A percentile compares a stretch with the other conserved stretches of the same genome.
These are phyloP conservation scores for Erysiphe neolycopersici DNA, from an alignment of 2,329 filamentous ascomycete genomes.

Conservation along the genomic window DNA sequence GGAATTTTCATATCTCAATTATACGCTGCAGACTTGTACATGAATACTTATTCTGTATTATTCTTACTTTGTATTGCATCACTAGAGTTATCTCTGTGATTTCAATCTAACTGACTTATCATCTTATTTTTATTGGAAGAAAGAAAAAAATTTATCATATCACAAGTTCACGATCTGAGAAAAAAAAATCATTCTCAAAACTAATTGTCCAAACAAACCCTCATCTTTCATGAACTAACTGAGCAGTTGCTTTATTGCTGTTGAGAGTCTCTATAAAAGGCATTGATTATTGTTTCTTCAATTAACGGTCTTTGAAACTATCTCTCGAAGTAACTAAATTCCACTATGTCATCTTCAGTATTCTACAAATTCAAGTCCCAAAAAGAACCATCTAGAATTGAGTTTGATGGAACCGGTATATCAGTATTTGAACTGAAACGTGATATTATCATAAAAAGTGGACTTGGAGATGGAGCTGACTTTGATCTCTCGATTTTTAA, in stretches of 20 bases:
- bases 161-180: background rate
- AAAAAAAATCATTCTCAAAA: too few relatives aligned
- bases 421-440: constrained; percentile 97
- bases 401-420: constrained; percentile 92
- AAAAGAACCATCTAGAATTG: constrained; percentile 79
- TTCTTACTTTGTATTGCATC: background rate
- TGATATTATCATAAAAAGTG: constrained; percentile 89
- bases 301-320: too few relatives aligned
- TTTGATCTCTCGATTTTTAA: constrained; percentile 90
- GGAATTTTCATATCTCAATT: constrained; percentile 9
- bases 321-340: background rate
- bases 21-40: background rate
- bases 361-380: constrained; percentile 99
- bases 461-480: constrained; percentile 81
- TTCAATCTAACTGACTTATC: background rate
- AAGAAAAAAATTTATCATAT: background rate
- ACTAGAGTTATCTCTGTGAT: background rate
- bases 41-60: background rate
- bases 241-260: too few relatives aligned
- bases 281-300: too few relatives aligned
- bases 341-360: constrained; percentile 38
- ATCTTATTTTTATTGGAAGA: background rate
- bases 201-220: too few relatives aligned
- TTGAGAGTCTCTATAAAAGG: too few relatives aligned
- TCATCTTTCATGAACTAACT: too few relatives aligned